phyloP scores from a whole-genome alignment of 768 basidiomycete genomes.

The Lyophyllum atratum region DNA sequence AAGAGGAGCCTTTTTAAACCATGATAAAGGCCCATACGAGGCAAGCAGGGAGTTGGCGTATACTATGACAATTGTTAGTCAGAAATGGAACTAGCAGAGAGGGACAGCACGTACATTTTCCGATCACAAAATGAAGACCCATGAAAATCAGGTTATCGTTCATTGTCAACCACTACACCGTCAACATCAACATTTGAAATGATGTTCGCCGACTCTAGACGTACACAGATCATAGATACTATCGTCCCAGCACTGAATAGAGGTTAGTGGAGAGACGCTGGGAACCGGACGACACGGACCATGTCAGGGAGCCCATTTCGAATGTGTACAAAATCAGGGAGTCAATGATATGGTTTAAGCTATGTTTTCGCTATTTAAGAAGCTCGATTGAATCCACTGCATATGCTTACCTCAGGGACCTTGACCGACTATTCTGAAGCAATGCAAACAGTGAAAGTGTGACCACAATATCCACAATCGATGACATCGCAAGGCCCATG shows the following conservation, averaged over 20 bases:
- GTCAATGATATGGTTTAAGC: constrained; percentile 38
- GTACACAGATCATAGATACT: constrained; percentile 49
- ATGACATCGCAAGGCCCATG: constrained; percentile 44
- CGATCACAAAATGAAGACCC: constrained; percentile 40
- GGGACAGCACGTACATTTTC: constrained; percentile 29
- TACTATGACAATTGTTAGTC: constrained; percentile 27
- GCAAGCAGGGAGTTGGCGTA: constrained; percentile 49
- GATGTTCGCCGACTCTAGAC: constrained; percentile 14
- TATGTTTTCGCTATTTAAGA: constrained; percentile 8
- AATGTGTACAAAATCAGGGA: constrained; percentile 43
- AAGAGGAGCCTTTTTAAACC: background rate
- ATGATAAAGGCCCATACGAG: constrained; percentile 23
- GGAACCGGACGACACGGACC: constrained; percentile 18
- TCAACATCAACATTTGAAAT: background rate
- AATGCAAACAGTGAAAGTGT: constrained; percentile 26
- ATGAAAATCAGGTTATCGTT: constrained; percentile 38
- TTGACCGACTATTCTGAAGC: constrained; percentile 30
- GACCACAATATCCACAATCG: constrained; percentile 38
- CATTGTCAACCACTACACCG: constrained; percentile 45
- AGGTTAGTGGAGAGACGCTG: background rate
- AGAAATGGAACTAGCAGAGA: background rate
- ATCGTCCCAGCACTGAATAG: constrained; percentile 41
- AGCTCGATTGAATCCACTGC: background rate
- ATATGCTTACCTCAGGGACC: constrained; percentile 27
- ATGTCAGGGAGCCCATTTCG: constrained; percentile 43